A percentile compares a stretch with the other conserved stretches of the same genome.
phyloP scores from a whole-genome alignment of 371 early-diverging fungal genomes.

The Mucor sp. region DNA sequence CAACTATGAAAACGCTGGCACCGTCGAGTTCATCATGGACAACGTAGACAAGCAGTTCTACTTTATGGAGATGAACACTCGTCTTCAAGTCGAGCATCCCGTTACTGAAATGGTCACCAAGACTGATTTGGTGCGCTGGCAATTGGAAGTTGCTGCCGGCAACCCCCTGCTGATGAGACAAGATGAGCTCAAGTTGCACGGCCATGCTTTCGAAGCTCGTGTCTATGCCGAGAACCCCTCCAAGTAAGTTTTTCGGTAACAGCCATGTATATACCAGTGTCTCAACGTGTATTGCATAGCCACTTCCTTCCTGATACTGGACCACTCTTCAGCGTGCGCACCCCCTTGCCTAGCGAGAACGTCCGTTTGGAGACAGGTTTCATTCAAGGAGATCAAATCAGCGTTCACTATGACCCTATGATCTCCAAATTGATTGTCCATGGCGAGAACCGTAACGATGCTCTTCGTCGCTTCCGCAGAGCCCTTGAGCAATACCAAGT shows the following conservation, averaged over 20 bases:
- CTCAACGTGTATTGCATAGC: conserved; percentile 32
- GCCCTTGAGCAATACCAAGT: conserved; percentile 86
- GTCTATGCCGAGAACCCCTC: conserved; percentile 97
- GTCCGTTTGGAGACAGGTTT: conserved; percentile 95
- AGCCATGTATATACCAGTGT: background rate
- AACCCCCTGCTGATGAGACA: conserved; percentile 78
- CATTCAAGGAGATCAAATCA: conserved; percentile 87
- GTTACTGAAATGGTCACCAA: conserved; percentile 96
- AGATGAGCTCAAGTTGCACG: conserved; percentile 68
- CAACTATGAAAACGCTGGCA: conserved; percentile 92
- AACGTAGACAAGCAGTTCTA: conserved; percentile 86
- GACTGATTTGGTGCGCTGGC: conserved; percentile 94
- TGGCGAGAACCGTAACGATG: conserved; percentile 84
- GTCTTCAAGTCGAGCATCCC: conserved; percentile 96
- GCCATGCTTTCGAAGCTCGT: conserved; percentile 97
- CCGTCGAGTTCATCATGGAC: conserved; percentile 98
- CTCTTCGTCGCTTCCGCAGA: conserved; percentile 78
- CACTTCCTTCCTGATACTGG: conserved; percentile 96
- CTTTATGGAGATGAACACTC: conserved; percentile 98
- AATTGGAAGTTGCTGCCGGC: conserved; percentile 88
- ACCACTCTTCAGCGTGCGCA: conserved; percentile 72
- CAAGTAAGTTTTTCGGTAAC: conserved; percentile 54
- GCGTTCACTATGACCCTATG: conserved; percentile 97
- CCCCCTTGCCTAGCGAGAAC: conserved; percentile 61
- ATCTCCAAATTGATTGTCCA: conserved; percentile 94